Evolutionary conservation across 73 alveolate species (phyloP).

Genomic region (Breviolum minutum): DNA sequence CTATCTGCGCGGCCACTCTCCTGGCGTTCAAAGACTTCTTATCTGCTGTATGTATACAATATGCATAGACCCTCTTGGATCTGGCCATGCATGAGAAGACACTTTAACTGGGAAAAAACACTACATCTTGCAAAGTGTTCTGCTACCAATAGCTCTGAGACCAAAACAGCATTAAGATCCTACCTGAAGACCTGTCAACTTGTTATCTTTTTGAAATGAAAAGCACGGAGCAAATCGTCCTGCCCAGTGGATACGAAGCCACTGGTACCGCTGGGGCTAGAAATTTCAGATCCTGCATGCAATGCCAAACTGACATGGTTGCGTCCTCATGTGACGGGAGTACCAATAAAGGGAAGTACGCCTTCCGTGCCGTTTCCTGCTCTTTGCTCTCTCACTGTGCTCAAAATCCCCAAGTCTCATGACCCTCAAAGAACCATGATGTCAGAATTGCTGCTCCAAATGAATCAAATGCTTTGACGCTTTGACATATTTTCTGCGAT

Average conservation of each 20-base stretch:
- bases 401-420: too few species aligned
- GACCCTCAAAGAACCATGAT: too few species aligned
- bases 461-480: too few species aligned
- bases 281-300: conserved; percentile 49
- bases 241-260: conserved; percentile 66
- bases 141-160: background rate
- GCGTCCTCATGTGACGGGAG: too few species aligned
- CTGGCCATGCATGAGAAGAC: background rate
- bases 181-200: too few species aligned
- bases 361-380: too few species aligned
- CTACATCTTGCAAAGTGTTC: background rate
- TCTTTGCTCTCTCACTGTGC: too few species aligned
- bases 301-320: background rate
- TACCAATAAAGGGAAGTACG: too few species aligned
- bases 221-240: background rate
- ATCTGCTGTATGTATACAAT: background rate
- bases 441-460: too few species aligned
- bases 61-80: too few species aligned
- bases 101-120: background rate
- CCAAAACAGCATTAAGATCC: too few species aligned
- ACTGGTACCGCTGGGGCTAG: conserved; percentile 72
- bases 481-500: too few species aligned
- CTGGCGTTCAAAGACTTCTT: background rate
- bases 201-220: background rate
- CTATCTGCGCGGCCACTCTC: conserved; percentile 48